A percentile compares a stretch with the other conserved stretches of the same genome.
These are phyloP conservation scores for Trichopus zeylanicus DNA, from an alignment of 116 monocot genomes.

Conservation along the genomic window DNA sequence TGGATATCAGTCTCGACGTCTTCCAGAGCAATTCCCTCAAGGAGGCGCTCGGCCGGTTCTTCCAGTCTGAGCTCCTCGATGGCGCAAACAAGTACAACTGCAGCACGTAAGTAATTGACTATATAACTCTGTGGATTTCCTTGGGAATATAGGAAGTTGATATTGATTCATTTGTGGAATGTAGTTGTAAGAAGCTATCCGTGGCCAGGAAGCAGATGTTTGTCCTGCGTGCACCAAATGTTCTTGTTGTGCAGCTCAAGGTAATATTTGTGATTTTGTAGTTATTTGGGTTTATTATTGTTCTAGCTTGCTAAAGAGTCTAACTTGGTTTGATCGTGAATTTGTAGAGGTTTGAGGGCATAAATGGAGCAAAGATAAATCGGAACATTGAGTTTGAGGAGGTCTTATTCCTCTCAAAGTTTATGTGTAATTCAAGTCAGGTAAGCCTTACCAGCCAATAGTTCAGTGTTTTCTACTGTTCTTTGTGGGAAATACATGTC, in stretches of 20 bases:
- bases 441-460: conserved; percentile 25
- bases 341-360: conserved; percentile 85
- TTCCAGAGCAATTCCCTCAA: conserved; percentile 54
- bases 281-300: conserved; percentile 8
- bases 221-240: conserved; percentile 76
- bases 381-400: conserved; percentile 87
- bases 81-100: conserved; percentile 91
- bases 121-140: too few relatives aligned
- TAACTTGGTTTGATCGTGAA: conserved; percentile 1
- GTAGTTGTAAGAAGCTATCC: conserved; percentile 82
- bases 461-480: not conserved
- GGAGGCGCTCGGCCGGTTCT: conserved; percentile 76
- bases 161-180: not conserved
- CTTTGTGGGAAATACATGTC: not conserved
- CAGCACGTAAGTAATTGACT: conserved; percentile 41
- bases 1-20: conserved; percentile 95
- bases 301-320: not conserved
- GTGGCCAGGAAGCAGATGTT: conserved; percentile 90
- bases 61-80: conserved; percentile 74
- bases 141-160: too few relatives aligned
- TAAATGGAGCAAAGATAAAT: conserved; percentile 81
- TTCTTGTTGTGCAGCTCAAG: conserved; percentile 96
- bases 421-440: conserved; percentile 66
- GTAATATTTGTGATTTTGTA: conserved; percentile 21
- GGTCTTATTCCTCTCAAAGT: conserved; percentile 57